These are phyloP conservation scores for Yamadazyma tumulicola DNA, from an alignment of 805 yeast species.

Conservation along the genomic window DNA sequence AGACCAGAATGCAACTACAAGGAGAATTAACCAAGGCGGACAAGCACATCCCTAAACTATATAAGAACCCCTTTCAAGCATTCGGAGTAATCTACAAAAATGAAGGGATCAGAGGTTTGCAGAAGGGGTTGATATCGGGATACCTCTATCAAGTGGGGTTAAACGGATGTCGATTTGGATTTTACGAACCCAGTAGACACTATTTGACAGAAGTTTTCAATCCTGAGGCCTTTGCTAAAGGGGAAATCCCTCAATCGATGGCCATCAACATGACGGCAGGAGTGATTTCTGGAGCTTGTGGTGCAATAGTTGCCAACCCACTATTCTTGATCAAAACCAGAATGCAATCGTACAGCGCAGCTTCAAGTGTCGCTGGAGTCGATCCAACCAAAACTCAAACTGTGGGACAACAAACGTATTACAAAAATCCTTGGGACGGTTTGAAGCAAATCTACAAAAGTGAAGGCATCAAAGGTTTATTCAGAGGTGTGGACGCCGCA, in stretches of 20 bases:
- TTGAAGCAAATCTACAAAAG: constrained; percentile 52
- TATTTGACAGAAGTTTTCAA: constrained; percentile 51
- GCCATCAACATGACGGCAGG: constrained; percentile 76
- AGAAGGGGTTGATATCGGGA: constrained; percentile 86
- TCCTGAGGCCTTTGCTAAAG: constrained; percentile 44
- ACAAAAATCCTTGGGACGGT: constrained; percentile 68
- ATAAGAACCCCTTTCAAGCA: constrained; percentile 86
- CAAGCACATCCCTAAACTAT: constrained; percentile 48
- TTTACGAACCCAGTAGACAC: constrained; percentile 84
- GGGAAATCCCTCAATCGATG: constrained; percentile 30
- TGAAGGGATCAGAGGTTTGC: constrained; percentile 87
- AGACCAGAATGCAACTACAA: constrained; percentile 94
- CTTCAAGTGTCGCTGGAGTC: neutral
- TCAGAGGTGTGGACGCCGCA: constrained; percentile 93
- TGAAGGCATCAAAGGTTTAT: constrained; percentile 78
- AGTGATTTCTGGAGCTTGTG: constrained; percentile 79
- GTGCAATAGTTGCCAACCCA: constrained; percentile 89
- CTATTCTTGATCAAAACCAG: constrained; percentile 89
- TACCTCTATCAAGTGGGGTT: constrained; percentile 86
- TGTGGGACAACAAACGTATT: constrained; percentile 92
- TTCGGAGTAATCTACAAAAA: constrained; percentile 62
- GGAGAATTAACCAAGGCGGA: constrained; percentile 73
- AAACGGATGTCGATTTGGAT: constrained; percentile 91
- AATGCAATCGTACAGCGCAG: constrained; percentile 74
- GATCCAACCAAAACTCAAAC: constrained; percentile 1